Percentiles rank a stretch among this genome's conserved stretches.
Evolutionary conservation across 78 protist genomes (phyloP).

Genomic region (Cyanophora paradoxa): DNA sequence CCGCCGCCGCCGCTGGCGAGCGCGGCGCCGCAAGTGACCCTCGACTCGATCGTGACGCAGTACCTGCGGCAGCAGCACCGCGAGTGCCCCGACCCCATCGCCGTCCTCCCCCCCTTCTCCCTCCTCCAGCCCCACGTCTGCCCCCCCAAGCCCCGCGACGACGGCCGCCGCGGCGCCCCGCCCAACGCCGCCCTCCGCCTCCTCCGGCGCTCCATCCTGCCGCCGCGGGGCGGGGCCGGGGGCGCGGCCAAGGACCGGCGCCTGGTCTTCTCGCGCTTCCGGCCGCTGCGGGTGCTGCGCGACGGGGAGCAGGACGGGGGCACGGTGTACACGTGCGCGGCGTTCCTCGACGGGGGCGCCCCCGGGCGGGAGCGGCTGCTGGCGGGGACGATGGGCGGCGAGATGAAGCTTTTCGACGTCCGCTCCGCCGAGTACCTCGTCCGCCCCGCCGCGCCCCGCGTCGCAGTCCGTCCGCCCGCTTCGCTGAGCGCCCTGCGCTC

Average conservation of each 20-base stretch:
- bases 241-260: neutral
- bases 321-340: neutral
- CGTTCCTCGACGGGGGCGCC: constrained; percentile 10
- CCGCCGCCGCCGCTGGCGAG: no score
- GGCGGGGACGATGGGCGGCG: neutral
- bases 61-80: constrained; percentile 36
- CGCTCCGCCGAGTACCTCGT: no score
- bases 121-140: constrained; percentile 19
- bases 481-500: no score
- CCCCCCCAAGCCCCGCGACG: constrained; percentile 1
- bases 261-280: constrained; percentile 8
- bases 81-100: no score
- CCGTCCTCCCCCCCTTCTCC: constrained; percentile 36
- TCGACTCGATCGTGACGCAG: constrained; percentile 24
- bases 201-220: neutral
- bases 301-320: no score
- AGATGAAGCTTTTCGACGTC: neutral
- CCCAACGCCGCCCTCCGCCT: no score
- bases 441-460: no score
- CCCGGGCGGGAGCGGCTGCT: neutral
- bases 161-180: neutral
- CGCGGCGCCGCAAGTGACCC: no score
- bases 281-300: neutral
- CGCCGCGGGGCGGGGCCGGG: neutral
- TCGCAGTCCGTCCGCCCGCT: no score